Base-by-base conservation (phyloP, 768 basidiomycete species). In the Serendipita vermifera region DNA sequence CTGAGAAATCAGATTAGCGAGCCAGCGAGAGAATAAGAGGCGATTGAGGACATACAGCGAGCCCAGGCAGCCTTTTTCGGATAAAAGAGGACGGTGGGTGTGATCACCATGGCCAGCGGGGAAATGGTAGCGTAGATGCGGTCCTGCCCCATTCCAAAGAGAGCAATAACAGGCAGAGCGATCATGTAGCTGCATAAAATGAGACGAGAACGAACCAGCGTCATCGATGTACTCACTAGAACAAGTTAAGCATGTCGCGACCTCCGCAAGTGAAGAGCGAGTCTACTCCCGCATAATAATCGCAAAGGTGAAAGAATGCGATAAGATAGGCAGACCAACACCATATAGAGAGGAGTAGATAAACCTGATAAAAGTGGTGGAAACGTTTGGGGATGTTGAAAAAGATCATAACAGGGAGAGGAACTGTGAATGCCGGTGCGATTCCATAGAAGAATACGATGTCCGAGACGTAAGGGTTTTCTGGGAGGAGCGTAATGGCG, bases 361-460 rank as follows among this genome's bases (percentile, higher is more conserved):
- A 71, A n/a, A 72, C 48, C 68, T 89, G 87, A 66, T 86, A 88
- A 3, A 76, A 65, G 27, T 70, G 66, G 13, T 72, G 71, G 17
- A 77, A 73, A 59, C 82, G 77, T 38, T 82, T 73, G 1, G 86
- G 87, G 72, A 79, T 81, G 70, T 90, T 82, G 63, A 77, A 82
- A 55, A 82, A 70, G 56, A 87, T 76, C 72, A 87, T 74, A 53
- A 78, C 65, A 27, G 80, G 64, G 33, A 87, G 69, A 1, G 82
- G 83, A 20, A 87, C 65, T 27, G 77, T 82, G 53, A 85, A 65
- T 2, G 69, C 66, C 2, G 85, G 80, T 2, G 79, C 75, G 60
- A 84, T 22, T 33, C 43, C 79, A 64, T 77, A 84, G 62, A 79
- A 73, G 66, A 81, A 82, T 22, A 79, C 71, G 61, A 79, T 75